These are phyloP conservation scores for Candida maris DNA, from an alignment of 805 yeast species.

Conservation along the genomic window DNA sequence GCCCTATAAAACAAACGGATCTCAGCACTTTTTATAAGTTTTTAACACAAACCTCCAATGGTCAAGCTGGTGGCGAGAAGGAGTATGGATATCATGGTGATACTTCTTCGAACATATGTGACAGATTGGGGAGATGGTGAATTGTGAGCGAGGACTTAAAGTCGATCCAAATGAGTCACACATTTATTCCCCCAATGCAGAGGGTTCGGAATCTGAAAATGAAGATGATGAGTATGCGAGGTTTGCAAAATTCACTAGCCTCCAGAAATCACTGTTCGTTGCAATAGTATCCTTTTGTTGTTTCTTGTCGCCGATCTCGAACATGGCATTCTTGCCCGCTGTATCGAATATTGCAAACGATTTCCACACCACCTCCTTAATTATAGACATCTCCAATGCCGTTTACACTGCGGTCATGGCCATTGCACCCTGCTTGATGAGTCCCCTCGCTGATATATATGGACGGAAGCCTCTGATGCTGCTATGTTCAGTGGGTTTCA, in stretches of 20 bases:
- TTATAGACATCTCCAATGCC: conserved; percentile 49
- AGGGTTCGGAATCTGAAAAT: no score
- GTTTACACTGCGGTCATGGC: conserved; percentile 51
- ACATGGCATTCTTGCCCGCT: conserved; percentile 49
- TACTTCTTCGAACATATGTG: no score
- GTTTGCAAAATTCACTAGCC: conserved; percentile 23
- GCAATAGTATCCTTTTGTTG: conserved; percentile 36
- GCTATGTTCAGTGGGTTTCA: conserved; percentile 35
- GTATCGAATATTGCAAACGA: conserved; percentile 44
- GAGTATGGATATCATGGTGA: no score
- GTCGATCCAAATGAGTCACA: no score
- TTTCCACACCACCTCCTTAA: conserved; percentile 43
- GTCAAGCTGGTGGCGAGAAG: no score
- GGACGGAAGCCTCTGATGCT: conserved; percentile 47
- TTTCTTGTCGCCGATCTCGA: conserved; percentile 42
- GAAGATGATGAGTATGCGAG: no score
- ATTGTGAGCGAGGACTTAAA: no score
- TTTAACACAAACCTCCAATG: no score
- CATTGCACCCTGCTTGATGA: conserved; percentile 45
- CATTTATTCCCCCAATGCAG: no score
- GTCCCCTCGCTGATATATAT: conserved; percentile 51
- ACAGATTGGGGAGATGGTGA: no score
- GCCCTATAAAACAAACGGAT: no score
- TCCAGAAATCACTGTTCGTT: conserved; percentile 30
- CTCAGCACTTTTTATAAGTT: no score